phyloP scores from a whole-genome alignment of 306 rosid genomes.

The Astragalus glycyphyllos region DNA sequence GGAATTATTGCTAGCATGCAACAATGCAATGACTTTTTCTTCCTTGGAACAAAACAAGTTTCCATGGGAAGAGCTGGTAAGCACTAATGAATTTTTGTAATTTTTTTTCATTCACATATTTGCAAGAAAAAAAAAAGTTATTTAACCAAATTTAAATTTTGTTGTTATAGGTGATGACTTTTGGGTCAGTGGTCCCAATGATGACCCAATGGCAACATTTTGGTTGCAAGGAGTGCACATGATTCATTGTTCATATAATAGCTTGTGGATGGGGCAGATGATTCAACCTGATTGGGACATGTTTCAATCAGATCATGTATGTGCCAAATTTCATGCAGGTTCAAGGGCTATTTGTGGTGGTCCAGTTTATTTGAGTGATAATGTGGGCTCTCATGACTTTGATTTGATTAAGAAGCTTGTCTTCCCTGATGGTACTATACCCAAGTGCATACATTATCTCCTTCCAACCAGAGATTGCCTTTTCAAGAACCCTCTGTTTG shows the following conservation, averaged over 20 bases:
- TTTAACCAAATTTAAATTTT: neutral
- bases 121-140: neutral
- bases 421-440: slow-evolving; percentile 78
- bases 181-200: slow-evolving; percentile 91
- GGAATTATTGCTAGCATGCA: no score
- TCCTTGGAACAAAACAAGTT: slow-evolving; percentile 68
- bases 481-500: slow-evolving; percentile 79
- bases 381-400: slow-evolving; percentile 74
- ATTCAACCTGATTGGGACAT: slow-evolving; percentile 96
- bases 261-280: slow-evolving; percentile 95
- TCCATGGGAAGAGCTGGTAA: slow-evolving; percentile 81
- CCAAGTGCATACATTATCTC: slow-evolving; percentile 75
- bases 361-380: slow-evolving; percentile 80
- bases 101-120: neutral
- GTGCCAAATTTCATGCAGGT: slow-evolving; percentile 88
- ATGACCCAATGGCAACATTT: slow-evolving; percentile 84
- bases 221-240: slow-evolving; percentile 94
- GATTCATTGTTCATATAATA: slow-evolving; percentile 89
- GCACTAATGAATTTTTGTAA: slow-evolving; percentile 25
- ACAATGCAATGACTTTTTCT: no score
- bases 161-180: slow-evolving; percentile 79
- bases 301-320: slow-evolving; percentile 85
- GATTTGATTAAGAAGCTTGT: slow-evolving; percentile 78
- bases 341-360: slow-evolving; percentile 89
- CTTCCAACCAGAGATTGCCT: slow-evolving; percentile 92